A percentile compares a stretch with the other conserved stretches of the same genome.
These are phyloP conservation scores for Tillandsia leiboldiana DNA, from an alignment of 176 grass and related monocot genomes.

Conservation along the genomic window DNA sequence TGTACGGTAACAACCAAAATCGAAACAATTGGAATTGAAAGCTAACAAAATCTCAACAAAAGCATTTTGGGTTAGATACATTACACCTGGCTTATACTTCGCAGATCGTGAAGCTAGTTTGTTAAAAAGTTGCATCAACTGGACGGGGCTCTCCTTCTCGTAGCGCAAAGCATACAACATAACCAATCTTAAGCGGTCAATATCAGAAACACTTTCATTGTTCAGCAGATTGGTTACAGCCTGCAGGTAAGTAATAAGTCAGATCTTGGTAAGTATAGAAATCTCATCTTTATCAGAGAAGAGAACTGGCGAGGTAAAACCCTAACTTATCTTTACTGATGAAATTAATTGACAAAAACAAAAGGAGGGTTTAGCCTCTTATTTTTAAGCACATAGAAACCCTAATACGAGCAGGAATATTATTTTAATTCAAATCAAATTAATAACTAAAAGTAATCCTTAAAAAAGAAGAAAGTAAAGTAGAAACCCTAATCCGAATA, in stretches of 20 bases:
- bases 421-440: too few species aligned
- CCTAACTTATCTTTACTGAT: too few species aligned
- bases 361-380: too few species aligned
- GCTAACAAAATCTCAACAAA: constrained; percentile 12
- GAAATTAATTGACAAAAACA: too few species aligned
- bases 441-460: too few species aligned
- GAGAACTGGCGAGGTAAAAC: background rate
- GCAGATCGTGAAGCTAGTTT: constrained; percentile 90
- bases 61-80: constrained; percentile 21
- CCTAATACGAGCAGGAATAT: too few species aligned
- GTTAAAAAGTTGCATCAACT: constrained; percentile 99
- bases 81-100: constrained; percentile 96
- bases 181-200: constrained; percentile 73
- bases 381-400: too few species aligned
- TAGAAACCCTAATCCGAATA: too few species aligned
- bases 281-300: background rate
- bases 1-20: background rate
- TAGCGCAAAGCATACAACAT: constrained; percentile 92
- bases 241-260: constrained; percentile 34
- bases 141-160: constrained; percentile 98
- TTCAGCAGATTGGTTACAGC: constrained; percentile 77
- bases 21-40: background rate
- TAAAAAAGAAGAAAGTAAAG: too few species aligned
- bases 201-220: constrained; percentile 84
- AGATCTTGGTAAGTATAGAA: constrained; percentile 2